Evolutionary conservation across 2,329 filamentous ascomycete species (phyloP), one percentile per base, ranked within the genome.

Genomic region (Alternaria triticina): DNA sequence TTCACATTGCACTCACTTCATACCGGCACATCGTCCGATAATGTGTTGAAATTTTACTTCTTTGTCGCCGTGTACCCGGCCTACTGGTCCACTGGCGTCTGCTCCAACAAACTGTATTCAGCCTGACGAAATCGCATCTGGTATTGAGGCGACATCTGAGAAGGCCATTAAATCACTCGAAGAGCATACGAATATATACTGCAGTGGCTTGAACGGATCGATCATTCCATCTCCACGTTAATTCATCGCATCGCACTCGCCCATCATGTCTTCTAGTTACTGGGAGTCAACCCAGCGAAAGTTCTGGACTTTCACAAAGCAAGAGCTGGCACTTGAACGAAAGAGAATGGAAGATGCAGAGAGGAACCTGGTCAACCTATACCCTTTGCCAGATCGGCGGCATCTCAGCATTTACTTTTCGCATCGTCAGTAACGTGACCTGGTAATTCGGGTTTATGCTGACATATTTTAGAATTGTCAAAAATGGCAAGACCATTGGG

Each of bases 251-350:
- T 12, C 25, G 8, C 28, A n/a, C 8, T 15, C 20, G 20, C 33
- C 43, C 66, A 67, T 17, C 62, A 97, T 97, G 95, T 93, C 95
- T 33, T 92, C 94, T 77, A 97, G 95, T 82, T 99, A 95, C 83
- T 99, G 94, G 94, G 91, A 93, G 68, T 98, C 96, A 59, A 96
- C 93, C 25, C 96, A 99, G 82, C 88, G 91, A 71, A 91, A 89
- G 71, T 88, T 92, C 83, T 99, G 96, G 96, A 91, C 93, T 60
- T 97, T 97, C 81, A 90, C 92, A 50, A 91, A 93, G 75, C 89
- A 93, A 66, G 89, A 94, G 77, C 86, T 99, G 57, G 87, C 88
- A 13, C 86, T 90, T 56, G 88, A 92, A 78, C 90, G 95, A 60
- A 88, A 90, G 76, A 88, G 89, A 73, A 88, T 97, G 47, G 91